Evolutionary conservation across 31 red algal genomes (phyloP).

Genomic region (Porphyra umbilicalis): DNA sequence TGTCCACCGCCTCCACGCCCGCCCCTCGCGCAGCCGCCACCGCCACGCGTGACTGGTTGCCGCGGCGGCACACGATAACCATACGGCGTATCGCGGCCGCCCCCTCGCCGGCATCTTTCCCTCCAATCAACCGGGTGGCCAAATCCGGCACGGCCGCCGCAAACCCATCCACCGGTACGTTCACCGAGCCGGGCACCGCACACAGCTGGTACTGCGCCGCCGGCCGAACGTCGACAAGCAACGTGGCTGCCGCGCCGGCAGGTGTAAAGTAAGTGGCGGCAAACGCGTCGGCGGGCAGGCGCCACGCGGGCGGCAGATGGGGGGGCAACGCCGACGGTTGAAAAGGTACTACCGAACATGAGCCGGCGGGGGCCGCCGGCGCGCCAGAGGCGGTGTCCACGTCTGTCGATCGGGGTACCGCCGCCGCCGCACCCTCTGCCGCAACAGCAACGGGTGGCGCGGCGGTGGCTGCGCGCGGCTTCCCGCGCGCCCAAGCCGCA

Average conservation of each 20-base stretch:
- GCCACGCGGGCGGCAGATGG: not conserved
- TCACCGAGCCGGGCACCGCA: not conserved
- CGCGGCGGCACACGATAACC: not conserved
- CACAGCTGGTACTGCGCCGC: constrained; percentile 1
- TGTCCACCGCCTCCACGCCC: not conserved
- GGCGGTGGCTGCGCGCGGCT: not conserved
- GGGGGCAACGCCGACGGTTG: not conserved
- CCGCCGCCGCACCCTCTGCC: not conserved
- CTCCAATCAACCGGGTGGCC: not conserved
- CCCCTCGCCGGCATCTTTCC: too few relatives aligned
- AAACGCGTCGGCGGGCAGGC: not conserved
- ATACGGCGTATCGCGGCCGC: not conserved
- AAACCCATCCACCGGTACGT: not conserved
- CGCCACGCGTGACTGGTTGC: not conserved
- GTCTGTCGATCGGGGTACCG: not conserved
- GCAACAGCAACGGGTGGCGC: not conserved
- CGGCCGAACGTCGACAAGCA: constrained; percentile 9
- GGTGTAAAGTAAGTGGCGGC: not conserved
- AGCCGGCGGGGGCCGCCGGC: not conserved
- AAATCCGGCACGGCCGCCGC: not conserved
- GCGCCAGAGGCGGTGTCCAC: not conserved
- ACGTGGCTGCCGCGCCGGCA: not conserved
- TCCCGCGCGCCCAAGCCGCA: constrained; percentile 14
- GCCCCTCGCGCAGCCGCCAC: not conserved
- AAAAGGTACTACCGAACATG: not conserved